phyloP scores from a whole-genome alignment of 2,329 filamentous ascomycete genomes.

The Colletotrichum tabaci region DNA sequence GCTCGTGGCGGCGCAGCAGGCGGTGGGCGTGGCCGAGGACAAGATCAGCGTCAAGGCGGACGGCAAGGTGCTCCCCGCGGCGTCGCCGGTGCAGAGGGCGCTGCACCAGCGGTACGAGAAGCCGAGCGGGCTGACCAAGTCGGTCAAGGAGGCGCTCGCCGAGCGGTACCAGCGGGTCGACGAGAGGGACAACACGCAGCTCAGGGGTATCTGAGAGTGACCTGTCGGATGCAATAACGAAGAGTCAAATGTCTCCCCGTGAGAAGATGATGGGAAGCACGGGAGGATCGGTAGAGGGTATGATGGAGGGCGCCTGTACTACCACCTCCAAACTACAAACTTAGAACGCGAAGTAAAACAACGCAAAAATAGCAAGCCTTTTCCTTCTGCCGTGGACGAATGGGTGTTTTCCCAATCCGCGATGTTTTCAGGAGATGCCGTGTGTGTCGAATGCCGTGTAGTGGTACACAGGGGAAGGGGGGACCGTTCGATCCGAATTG shows the following conservation, averaged over 20 bases:
- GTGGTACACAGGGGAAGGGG: slow-evolving; percentile 5
- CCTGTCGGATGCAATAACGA: too few species aligned
- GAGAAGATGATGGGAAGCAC: background rate
- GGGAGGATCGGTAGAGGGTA: slow-evolving; percentile 5
- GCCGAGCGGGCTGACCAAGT: slow-evolving; percentile 59
- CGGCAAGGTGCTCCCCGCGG: slow-evolving; percentile 56
- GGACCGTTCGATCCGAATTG: background rate
- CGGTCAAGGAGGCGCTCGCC: slow-evolving; percentile 66
- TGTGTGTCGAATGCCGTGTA: background rate
- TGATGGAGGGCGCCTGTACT: slow-evolving; percentile 30
- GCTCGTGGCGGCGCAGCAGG: slow-evolving; percentile 51
- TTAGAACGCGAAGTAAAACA: slow-evolving; percentile 22
- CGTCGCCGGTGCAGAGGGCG: slow-evolving; percentile 63
- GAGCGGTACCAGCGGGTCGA: slow-evolving; percentile 69
- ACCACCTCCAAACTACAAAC: slow-evolving; percentile 37
- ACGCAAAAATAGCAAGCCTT: slow-evolving; percentile 31
- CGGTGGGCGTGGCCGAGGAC: slow-evolving; percentile 44
- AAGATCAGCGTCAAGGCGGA: slow-evolving; percentile 54
- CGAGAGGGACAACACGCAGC: slow-evolving; percentile 60
- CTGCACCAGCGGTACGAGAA: slow-evolving; percentile 67
- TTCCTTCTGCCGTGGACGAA: slow-evolving; percentile 25
- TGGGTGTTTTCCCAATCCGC: background rate
- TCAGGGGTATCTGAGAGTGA: slow-evolving; percentile 52
- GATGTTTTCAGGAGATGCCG: background rate
- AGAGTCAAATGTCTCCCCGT: background rate